Conservation (phyloP, 1,284 basidiomycete species). For the Puccinia horiana region DNA sequence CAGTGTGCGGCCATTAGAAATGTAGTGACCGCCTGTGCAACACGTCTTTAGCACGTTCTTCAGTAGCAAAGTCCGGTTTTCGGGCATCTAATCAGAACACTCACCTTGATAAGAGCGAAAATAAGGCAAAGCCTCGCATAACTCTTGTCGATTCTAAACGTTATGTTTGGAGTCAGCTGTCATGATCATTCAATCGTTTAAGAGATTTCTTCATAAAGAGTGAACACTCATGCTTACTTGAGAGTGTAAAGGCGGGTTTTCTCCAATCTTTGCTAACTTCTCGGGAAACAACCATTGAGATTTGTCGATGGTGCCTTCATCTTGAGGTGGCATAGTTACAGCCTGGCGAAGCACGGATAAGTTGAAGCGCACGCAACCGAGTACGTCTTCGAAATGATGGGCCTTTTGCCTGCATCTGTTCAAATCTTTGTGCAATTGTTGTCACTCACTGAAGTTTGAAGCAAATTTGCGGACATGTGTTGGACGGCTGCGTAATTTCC, state of each 20-base stretch:
- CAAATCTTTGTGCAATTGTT: too few species aligned
- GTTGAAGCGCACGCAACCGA: too few species aligned
- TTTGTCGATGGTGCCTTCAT: constrained; percentile 14
- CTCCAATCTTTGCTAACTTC: constrained; percentile 9
- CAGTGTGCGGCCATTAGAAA: constrained; percentile 9
- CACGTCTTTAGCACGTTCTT: neutral
- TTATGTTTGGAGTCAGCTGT: neutral
- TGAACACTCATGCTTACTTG: neutral
- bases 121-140: constrained; percentile 44
- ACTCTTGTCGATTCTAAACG: constrained; percentile 34
- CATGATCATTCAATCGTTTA: neutral
- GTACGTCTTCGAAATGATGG: too few species aligned
- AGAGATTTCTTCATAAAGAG: neutral
- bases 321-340: too few species aligned
- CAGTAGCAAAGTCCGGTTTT: neutral
- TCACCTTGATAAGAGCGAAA: constrained; percentile 44
- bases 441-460: too few species aligned
- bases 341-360: too few species aligned
- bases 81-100: neutral
- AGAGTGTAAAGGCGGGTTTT: constrained; percentile 28
- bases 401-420: too few species aligned
- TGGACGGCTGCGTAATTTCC: too few species aligned
- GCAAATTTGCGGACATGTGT: too few species aligned
- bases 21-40: constrained; percentile 29
- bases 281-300: constrained; percentile 21